Percentiles rank a stretch among this genome's conserved stretches.
These are phyloP conservation scores for Rauvolfia tetraphylla DNA, from an alignment of 257 asterid genomes.

Conservation along the genomic window DNA sequence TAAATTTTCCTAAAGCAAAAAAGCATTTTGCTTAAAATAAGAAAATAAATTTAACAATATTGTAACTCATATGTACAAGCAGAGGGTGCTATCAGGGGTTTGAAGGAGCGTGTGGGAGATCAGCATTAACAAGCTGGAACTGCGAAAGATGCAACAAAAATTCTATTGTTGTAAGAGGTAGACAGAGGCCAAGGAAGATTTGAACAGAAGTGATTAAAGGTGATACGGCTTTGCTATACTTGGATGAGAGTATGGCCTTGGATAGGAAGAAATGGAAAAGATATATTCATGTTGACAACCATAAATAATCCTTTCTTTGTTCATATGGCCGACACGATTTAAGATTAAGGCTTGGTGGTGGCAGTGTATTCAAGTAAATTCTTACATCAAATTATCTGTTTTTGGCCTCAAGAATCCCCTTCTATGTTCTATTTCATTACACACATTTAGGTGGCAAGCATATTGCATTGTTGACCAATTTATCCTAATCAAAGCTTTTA, in stretches of 20 bases:
- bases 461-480: not conserved
- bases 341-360: no score
- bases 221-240: no score
- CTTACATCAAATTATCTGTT: not conserved
- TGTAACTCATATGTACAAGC: not conserved
- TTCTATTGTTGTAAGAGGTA: no score
- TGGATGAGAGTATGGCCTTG: no score
- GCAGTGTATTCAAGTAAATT: not conserved
- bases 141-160: no score
- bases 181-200: no score
- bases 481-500: slow-evolving; percentile 1
- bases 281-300: no score
- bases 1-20: not conserved
- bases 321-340: no score
- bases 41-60: not conserved
- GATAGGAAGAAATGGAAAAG: no score
- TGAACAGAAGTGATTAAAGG: no score
- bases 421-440: not conserved
- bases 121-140: not conserved
- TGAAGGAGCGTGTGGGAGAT: not conserved
- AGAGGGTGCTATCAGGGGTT: not conserved
- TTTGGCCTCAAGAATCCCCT: not conserved
- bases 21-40: not conserved
- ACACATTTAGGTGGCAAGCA: not conserved
- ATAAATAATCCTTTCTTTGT: no score